Evolutionary conservation across 1,139 yeast genomes (phyloP).

Genomic region (Magnusiomyces suaveolens): DNA sequence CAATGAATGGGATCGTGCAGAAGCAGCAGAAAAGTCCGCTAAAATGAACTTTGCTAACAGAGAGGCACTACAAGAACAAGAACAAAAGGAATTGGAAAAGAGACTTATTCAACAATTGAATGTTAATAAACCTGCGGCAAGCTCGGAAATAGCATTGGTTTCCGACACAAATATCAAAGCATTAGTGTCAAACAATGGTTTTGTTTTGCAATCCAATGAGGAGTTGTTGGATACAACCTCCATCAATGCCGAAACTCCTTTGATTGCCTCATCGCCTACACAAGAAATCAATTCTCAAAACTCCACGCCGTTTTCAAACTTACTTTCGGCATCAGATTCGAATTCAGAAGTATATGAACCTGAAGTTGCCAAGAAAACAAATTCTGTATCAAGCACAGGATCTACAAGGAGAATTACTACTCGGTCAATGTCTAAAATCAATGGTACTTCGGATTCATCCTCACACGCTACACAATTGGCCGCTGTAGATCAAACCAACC

Average conservation of each 20-base stretch:
- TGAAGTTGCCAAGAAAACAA: background rate
- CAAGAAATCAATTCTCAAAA: too few relatives aligned
- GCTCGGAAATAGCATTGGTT: background rate
- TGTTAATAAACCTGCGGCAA: too few relatives aligned
- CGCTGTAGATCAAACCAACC: background rate
- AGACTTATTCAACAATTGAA: background rate
- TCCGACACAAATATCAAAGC: background rate
- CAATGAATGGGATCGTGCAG: conserved; percentile 54
- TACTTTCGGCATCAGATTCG: background rate
- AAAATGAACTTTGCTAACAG: conserved; percentile 22
- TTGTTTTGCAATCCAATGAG: too few relatives aligned
- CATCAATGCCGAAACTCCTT: too few relatives aligned
- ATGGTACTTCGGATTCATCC: background rate
- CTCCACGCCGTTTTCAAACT: too few relatives aligned
- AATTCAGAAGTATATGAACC: background rate
- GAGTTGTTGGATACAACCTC: too few relatives aligned
- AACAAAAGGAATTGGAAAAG: conserved; percentile 11
- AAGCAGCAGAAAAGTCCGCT: background rate
- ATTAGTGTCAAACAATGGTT: background rate
- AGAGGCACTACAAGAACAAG: conserved; percentile 15
- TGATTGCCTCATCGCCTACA: too few relatives aligned
- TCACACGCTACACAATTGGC: background rate
- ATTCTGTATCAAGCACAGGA: background rate
- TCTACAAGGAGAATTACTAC: background rate
- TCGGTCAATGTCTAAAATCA: background rate